A percentile compares a stretch with the other conserved stretches of the same genome.
phyloP scores from a whole-genome alignment of 306 rosid genomes.

The Castanospermum australe region DNA sequence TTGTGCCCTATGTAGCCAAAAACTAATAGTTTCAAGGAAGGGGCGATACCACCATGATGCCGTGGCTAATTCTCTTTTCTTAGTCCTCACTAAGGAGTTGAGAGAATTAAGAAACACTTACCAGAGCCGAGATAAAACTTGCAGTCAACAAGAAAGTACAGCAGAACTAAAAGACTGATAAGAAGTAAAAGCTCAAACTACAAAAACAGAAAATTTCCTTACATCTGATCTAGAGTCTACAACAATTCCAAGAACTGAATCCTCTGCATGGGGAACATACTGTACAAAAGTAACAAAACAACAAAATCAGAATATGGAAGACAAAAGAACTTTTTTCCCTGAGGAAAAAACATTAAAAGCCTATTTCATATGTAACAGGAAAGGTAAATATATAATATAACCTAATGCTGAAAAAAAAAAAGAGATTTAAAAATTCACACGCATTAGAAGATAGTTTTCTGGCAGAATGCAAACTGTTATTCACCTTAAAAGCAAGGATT shows the following conservation, averaged over 20 bases:
- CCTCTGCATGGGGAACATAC: constrained; percentile 88
- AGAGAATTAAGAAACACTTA: neutral
- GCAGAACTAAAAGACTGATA: neutral
- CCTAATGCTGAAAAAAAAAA: neutral
- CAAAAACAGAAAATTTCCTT: constrained; percentile 38
- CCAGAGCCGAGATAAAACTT: neutral
- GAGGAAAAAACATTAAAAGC: neutral
- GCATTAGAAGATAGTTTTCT: constrained; percentile 15
- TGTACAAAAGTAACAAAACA: constrained; percentile 37
- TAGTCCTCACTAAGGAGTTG: neutral
- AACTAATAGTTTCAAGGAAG: neutral
- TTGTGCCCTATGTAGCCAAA: neutral
- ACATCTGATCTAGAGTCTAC: constrained; percentile 86
- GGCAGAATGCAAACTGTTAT: constrained; percentile 9
- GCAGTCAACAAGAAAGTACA: neutral
- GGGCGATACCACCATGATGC: neutral
- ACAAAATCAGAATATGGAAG: neutral
- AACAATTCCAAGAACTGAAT: constrained; percentile 87
- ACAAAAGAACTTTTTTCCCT: neutral
- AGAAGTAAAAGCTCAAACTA: neutral
- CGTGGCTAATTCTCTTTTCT: neutral
- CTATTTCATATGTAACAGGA: neutral
- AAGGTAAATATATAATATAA: neutral
- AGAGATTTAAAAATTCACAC: neutral
- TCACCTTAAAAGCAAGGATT: neutral